Evolutionary conservation across 345 rosid genomes (phyloP).

Genomic region (Psidium friedrichsthalianum): DNA sequence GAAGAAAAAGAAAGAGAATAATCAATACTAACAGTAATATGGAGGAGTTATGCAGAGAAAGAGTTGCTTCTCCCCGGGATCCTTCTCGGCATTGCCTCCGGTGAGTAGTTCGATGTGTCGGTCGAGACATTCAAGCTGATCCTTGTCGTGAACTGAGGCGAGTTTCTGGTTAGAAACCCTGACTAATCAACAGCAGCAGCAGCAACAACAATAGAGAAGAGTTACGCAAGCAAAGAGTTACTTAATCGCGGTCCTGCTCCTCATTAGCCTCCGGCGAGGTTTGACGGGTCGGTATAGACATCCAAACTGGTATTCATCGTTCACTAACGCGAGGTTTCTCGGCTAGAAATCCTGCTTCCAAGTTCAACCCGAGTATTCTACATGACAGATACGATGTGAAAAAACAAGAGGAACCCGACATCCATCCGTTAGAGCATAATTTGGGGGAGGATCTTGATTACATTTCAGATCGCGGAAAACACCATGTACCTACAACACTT

Average conservation of each 20-base stretch:
- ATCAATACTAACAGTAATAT: neutral
- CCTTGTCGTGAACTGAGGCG: fast-evolving
- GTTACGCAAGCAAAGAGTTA: neutral
- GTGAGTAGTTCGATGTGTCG: neutral
- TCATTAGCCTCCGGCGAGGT: neutral
- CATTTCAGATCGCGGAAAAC: neutral
- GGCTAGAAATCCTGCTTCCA: neutral
- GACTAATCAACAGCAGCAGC: neutral
- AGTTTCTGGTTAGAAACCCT: neutral
- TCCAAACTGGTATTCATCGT: neutral
- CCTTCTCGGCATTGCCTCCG: neutral
- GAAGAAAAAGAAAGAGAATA: neutral
- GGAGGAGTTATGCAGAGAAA: neutral
- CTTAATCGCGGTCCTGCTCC: neutral
- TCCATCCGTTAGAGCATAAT: neutral
- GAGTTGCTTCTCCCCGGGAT: neutral
- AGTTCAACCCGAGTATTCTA: neutral
- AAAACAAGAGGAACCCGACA: neutral
- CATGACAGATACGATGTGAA: neutral
- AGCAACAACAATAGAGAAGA: neutral
- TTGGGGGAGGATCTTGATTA: neutral
- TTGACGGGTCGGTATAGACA: neutral
- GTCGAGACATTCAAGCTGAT: neutral
- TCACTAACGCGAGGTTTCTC: neutral
- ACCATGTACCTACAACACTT: neutral